Evolutionary conservation across 257 asterid species (phyloP).

Genomic region (Schizonepeta tenuifolia): DNA sequence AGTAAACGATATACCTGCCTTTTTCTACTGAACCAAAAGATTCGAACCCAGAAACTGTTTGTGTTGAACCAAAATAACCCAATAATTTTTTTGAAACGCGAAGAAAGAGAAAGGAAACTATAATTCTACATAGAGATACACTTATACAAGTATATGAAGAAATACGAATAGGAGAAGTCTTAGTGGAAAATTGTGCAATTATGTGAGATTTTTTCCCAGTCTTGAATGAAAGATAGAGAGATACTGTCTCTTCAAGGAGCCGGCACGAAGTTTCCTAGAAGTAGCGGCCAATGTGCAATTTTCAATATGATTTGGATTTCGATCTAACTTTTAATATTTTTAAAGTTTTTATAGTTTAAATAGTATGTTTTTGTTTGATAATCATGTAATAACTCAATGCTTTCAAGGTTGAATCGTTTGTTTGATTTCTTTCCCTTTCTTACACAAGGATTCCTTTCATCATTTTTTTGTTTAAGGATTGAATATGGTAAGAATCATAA

Average conservation of each 20-base stretch:
- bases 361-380: background rate
- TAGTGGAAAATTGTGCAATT: constrained; percentile 2
- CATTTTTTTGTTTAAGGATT: background rate
- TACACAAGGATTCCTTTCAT: background rate
- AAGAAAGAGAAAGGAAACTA: background rate
- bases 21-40: constrained; percentile 40
- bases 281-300: constrained; percentile 33
- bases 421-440: background rate
- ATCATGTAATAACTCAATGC: background rate
- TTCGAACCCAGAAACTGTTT: constrained; percentile 38
- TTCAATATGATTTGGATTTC: constrained; percentile 35
- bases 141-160: background rate
- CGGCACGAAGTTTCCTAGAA: constrained; percentile 75
- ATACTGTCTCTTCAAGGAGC: constrained; percentile 22
- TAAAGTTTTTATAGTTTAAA: background rate
- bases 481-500: background rate
- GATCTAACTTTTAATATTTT: constrained; percentile 32
- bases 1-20: constrained; percentile 22
- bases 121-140: background rate
- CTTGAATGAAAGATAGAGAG: background rate
- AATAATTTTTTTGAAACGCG: background rate
- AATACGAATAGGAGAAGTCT: background rate
- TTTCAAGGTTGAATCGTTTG: background rate
- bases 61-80: constrained; percentile 25
- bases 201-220: constrained; percentile 1